These are phyloP conservation scores for Umbelopsis isabellina DNA, from an alignment of 192 early-diverging fungal species.

Conservation along the genomic window DNA sequence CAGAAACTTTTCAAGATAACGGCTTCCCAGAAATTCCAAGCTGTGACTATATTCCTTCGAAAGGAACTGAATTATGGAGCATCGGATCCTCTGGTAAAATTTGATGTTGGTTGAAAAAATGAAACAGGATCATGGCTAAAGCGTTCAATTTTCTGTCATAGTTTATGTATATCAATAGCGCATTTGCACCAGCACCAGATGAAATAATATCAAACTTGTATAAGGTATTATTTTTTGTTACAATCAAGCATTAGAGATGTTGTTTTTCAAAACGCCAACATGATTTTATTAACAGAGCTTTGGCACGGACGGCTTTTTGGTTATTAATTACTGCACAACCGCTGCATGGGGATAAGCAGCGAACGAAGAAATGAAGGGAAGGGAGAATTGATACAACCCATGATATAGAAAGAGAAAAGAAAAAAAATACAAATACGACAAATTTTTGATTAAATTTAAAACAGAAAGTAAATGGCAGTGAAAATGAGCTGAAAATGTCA, in stretches of 20 bases:
- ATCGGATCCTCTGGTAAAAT: constrained; percentile 70
- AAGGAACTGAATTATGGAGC: constrained; percentile 79
- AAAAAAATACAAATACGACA: constrained; percentile 12
- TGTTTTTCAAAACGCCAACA: background rate
- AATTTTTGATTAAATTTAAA: background rate
- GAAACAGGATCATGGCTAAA: background rate
- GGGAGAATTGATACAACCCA: constrained; percentile 9
- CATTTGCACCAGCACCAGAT: constrained; percentile 94
- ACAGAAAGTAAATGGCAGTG: constrained; percentile 17
- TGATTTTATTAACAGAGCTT: constrained; percentile 68
- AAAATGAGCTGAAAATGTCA: background rate
- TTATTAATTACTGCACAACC: constrained; percentile 91
- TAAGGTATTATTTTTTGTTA: constrained; percentile 58
- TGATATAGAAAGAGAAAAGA: constrained; percentile 1
- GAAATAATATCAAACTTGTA: constrained; percentile 82
- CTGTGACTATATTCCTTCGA: constrained; percentile 83
- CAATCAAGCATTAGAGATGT: background rate
- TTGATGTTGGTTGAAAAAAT: background rate
- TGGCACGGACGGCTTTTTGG: constrained; percentile 76
- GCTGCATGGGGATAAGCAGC: constrained; percentile 82
- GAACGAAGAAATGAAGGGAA: constrained; percentile 13
- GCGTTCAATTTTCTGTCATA: constrained; percentile 26
- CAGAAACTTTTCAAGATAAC: constrained; percentile 86
- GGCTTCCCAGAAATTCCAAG: constrained; percentile 79
- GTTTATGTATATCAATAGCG: constrained; percentile 93